Base-by-base conservation (phyloP, 2,329 filamentous ascomycete species). In the Fusarium setosum region DNA sequence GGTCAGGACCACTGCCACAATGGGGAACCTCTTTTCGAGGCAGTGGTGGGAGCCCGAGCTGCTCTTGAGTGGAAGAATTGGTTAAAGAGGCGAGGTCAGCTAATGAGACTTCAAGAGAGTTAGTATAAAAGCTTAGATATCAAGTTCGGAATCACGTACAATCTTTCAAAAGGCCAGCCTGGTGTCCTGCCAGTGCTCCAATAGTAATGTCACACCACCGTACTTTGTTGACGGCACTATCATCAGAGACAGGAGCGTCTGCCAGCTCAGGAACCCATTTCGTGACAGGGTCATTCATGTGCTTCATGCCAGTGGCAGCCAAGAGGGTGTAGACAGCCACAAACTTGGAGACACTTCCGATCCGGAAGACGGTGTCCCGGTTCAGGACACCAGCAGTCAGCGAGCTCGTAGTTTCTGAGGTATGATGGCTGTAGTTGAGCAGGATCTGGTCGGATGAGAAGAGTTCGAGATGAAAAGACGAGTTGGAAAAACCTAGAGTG, bases 191-290 rank as follows among this genome's bases (percentile, higher is more conserved):
- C 3, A 62, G 31, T 3, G 61, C 32, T 1, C 51, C 42, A 2
- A 62, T 56, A 1, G 58, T 62, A 4, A 62, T 20, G 3, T 62
- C 44, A 1, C 45, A 13, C 59, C 59, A 62, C 17, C 47, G 51
- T 1, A 57, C 18, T 4, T 5, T 12, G 8, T 50, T 37, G 1
- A 24, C 38, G 0, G 32, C 42, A 7, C n/a, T 12, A 4, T 50
- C 56, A 15, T 44, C 44, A 2, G 44, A 42, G 0, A 20, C 58
- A 12, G 6, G 18, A 4, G 51, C 58, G 12, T 17, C 18, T 3
- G 42, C 42, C 2, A 62, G 44, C 4, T 62, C 59, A 34, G 57
- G 59, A 1, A 62, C 26, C 59, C 58, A 62, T 47, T 51, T 62
- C 0, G 58, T 62, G 1, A 62, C 58, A 0, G 51, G 51, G 7